Evolutionary conservation across 2,329 filamentous ascomycete genomes (phyloP).

Genomic region (Colletotrichum sansevieriae): DNA sequence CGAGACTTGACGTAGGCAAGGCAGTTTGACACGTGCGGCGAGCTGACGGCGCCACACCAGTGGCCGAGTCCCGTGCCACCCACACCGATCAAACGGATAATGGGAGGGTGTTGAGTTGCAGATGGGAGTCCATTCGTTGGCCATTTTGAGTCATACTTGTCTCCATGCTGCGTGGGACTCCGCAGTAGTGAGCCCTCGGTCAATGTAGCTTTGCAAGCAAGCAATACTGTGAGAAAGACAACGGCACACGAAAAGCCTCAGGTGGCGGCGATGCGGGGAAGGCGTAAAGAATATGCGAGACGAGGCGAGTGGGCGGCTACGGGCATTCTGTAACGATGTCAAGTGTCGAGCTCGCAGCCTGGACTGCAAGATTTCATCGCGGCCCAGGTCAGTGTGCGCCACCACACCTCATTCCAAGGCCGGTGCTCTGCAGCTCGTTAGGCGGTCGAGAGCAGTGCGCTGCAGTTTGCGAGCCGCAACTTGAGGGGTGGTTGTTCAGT

Average conservation of each 20-base stretch:
- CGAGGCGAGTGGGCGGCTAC: neutral
- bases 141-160: neutral
- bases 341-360: constrained; percentile 20
- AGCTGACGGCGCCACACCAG: constrained; percentile 18
- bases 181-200: neutral
- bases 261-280: constrained; percentile 22
- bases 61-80: constrained; percentile 9
- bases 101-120: neutral
- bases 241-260: neutral
- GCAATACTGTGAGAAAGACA: neutral
- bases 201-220: neutral
- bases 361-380: neutral
- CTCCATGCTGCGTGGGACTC: neutral
- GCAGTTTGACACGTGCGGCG: constrained; percentile 16
- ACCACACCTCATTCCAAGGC: constrained; percentile 7
- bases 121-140: neutral
- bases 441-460: constrained; percentile 14
- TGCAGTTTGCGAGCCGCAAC: neutral
- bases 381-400: neutral
- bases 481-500: constrained; percentile 7
- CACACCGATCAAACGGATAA: neutral
- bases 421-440: constrained; percentile 22
- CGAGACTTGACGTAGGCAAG: neutral
- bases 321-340: constrained; percentile 19
- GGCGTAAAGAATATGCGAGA: constrained; percentile 3